phyloP scores from a whole-genome alignment of 2,329 filamentous ascomycete species.

The Aspergillus sp. region DNA sequence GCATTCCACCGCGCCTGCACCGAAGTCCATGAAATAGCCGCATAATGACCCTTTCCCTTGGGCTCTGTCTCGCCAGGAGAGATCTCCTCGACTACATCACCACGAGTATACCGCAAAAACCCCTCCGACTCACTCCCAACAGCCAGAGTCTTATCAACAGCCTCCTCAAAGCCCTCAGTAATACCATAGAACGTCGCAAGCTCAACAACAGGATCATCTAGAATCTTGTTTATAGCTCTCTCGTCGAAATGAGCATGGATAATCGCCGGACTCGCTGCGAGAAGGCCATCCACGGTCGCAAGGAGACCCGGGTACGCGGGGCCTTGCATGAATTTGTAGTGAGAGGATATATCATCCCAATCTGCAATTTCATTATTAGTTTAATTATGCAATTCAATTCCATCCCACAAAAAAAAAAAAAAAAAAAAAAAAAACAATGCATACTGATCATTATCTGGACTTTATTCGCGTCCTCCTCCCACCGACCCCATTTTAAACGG shows the following conservation, averaged over 20 bases:
- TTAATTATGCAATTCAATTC: too few relatives aligned
- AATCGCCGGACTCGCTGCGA: neutral
- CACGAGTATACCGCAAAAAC: neutral
- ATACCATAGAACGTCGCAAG: neutral
- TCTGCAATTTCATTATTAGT: neutral
- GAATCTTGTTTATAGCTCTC: neutral
- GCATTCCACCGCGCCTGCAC: neutral
- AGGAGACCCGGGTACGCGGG: neutral
- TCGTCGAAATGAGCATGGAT: neutral
- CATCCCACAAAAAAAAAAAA: too few relatives aligned
- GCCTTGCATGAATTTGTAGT: neutral
- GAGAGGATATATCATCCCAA: neutral
- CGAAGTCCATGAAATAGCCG: neutral
- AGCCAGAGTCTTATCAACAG: neutral
- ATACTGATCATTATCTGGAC: constrained; percentile 5
- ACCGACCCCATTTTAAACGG: constrained; percentile 3
- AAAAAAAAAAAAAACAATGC: neutral
- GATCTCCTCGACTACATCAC: neutral
- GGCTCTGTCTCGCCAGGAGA: neutral
- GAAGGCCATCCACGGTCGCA: neutral
- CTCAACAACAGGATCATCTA: neutral
- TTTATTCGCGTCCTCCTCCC: constrained; percentile 3
- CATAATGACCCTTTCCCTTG: constrained; percentile 4
- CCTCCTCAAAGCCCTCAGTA: neutral
- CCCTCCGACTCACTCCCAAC: neutral